Evolutionary conservation across 2,329 filamentous ascomycete genomes (phyloP).

Genomic region (Nigrospora oryzae): DNA sequence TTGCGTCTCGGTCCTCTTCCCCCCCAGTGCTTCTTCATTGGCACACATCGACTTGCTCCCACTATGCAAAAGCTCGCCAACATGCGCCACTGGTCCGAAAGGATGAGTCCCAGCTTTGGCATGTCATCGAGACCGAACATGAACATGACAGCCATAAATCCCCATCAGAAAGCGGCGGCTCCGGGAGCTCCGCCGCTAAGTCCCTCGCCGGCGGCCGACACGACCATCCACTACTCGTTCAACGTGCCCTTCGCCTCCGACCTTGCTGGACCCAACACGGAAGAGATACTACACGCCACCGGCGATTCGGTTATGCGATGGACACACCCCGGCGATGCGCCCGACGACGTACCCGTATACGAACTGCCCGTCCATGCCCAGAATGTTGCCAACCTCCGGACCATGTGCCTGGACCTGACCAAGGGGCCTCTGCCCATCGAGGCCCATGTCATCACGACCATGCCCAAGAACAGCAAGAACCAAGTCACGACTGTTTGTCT

Average conservation of each 20-base stretch:
- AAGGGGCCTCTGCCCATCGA: slow-evolving; percentile 64
- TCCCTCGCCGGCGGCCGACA: slow-evolving; percentile 63
- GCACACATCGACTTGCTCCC: slow-evolving; percentile 9
- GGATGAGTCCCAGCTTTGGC: slow-evolving; percentile 60
- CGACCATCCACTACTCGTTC: slow-evolving; percentile 87
- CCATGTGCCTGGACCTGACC: slow-evolving; percentile 75
- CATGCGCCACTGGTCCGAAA: slow-evolving; percentile 65
- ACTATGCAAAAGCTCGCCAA: slow-evolving; percentile 65
- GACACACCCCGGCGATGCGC: slow-evolving; percentile 84
- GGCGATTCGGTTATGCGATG: slow-evolving; percentile 81
- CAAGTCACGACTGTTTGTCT: slow-evolving; percentile 83
- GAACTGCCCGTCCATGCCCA: slow-evolving; percentile 86
- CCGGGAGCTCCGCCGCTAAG: slow-evolving; percentile 47
- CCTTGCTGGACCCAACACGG: slow-evolving; percentile 82
- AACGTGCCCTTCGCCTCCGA: slow-evolving; percentile 94
- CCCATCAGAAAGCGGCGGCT: slow-evolving; percentile 47
- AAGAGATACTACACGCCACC: slow-evolving; percentile 91
- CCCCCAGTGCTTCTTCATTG: not conserved
- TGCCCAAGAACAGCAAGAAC: slow-evolving; percentile 62
- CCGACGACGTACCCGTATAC: slow-evolving; percentile 76
- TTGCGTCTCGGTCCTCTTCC: too few relatives aligned
- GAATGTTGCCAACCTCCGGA: slow-evolving; percentile 73
- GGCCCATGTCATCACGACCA: slow-evolving; percentile 75
- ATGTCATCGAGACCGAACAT: slow-evolving; percentile 48
- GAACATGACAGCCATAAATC: slow-evolving; percentile 47